Conservation (phyloP, 75 land plant genomes). For the Cunninghamia lanceolata region DNA sequence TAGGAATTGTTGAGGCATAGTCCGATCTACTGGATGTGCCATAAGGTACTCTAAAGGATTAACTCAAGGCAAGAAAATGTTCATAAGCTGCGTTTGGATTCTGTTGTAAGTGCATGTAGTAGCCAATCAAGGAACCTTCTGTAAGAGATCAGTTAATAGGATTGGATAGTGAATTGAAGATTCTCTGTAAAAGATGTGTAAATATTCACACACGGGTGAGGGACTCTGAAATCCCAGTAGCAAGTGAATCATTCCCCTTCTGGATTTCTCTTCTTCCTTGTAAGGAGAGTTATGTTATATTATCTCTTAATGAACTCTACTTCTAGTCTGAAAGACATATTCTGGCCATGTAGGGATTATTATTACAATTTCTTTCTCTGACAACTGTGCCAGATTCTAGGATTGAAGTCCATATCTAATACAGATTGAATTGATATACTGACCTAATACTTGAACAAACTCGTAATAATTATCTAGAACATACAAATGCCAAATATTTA, state of each 20-base stretch:
- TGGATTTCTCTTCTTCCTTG: too few species aligned
- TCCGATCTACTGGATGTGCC: too few species aligned
- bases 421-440: neutral
- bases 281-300: too few species aligned
- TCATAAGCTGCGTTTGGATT: neutral
- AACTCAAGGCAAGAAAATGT: too few species aligned
- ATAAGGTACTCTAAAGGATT: too few species aligned
- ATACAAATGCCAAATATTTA: neutral
- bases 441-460: neutral
- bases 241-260: too few species aligned
- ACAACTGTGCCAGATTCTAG: neutral
- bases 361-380: neutral
- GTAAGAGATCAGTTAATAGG: neutral
- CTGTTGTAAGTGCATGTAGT: neutral
- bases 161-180: neutral
- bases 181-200: neutral
- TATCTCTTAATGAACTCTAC: neutral
- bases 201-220: neutral
- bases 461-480: neutral
- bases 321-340: neutral
- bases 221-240: neutral
- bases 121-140: neutral
- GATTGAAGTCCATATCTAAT: neutral
- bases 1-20: too few species aligned
- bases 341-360: neutral